Conservation (phyloP, 495 filamentous ascomycete genomes). For the Pyrenula aspistea region DNA sequence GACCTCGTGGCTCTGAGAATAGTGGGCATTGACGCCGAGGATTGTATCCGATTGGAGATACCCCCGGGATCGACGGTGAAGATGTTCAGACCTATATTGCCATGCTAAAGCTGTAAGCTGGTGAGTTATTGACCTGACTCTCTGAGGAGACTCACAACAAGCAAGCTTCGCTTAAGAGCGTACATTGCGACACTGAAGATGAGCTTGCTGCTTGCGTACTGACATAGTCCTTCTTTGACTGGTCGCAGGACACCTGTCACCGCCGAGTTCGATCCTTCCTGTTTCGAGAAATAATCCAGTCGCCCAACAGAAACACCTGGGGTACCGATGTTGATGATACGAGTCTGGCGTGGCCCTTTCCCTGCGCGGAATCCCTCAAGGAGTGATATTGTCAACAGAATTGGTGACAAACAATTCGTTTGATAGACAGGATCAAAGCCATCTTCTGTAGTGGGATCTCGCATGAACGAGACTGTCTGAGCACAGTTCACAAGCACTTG, state of each 20-base stretch:
- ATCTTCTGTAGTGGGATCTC: conserved; percentile 23
- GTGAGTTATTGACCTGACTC: not conserved
- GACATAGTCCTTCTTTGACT: conserved; percentile 19
- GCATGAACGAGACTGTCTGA: conserved; percentile 23
- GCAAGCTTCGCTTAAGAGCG: conserved; percentile 28
- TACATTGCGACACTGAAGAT: conserved; percentile 27
- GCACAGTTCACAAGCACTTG: conserved; percentile 25
- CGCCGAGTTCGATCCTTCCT: conserved; percentile 10
- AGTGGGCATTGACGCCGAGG: conserved; percentile 16
- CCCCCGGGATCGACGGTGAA: conserved; percentile 30
- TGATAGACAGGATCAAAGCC: conserved; percentile 30
- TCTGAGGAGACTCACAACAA: conserved; percentile 16
- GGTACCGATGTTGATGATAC: conserved; percentile 29
- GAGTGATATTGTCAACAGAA: conserved; percentile 27
- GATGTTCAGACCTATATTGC: conserved; percentile 26
- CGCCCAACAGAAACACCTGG: conserved; percentile 21
- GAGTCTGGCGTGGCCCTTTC: conserved; percentile 21
- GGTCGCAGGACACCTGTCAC: not conserved
- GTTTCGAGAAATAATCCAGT: conserved; percentile 22
- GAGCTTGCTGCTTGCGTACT: conserved; percentile 30
- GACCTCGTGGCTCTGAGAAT: conserved; percentile 24
- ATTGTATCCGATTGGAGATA: conserved; percentile 18
- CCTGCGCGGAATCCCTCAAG: conserved; percentile 29
- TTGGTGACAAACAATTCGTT: conserved; percentile 27
- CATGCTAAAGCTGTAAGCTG: conserved; percentile 13